Evolutionary conservation across 495 filamentous ascomycete genomes (phyloP).

Genomic region (Glonium stellatum): DNA sequence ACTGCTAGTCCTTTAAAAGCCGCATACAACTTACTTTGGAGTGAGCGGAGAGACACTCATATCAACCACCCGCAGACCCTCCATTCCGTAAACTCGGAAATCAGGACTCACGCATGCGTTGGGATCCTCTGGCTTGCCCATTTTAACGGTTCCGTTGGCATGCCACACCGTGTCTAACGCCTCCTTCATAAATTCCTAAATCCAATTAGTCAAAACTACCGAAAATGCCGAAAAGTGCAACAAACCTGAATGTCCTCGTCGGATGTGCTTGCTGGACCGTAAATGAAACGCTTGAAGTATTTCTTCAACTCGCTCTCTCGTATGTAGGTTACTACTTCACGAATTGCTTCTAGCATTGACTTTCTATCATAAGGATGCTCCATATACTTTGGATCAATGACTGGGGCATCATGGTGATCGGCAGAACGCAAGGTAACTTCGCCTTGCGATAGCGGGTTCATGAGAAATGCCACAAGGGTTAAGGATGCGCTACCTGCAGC

Average conservation of each 20-base stretch:
- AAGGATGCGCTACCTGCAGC: slow-evolving; percentile 13
- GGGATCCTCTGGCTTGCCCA: slow-evolving; percentile 29
- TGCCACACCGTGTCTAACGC: slow-evolving; percentile 17
- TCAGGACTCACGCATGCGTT: slow-evolving; percentile 29
- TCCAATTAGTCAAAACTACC: background rate
- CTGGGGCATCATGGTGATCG: slow-evolving; percentile 15
- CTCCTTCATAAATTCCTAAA: slow-evolving; percentile 10
- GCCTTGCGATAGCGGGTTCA: slow-evolving; percentile 20
- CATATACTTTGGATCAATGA: slow-evolving; percentile 20
- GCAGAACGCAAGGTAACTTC: slow-evolving; percentile 17
- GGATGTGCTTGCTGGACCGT: slow-evolving; percentile 42
- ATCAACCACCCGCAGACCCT: slow-evolving; percentile 25
- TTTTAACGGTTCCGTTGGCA: slow-evolving; percentile 15
- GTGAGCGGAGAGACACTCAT: slow-evolving; percentile 23
- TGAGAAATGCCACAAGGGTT: slow-evolving; percentile 14
- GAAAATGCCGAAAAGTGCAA: slow-evolving; percentile 26
- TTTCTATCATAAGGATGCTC: slow-evolving; percentile 51
- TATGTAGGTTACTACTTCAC: slow-evolving; percentile 42
- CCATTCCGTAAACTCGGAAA: slow-evolving; percentile 22
- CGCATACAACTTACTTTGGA: slow-evolving; percentile 11
- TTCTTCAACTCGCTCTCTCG: slow-evolving; percentile 42
- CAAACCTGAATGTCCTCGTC: slow-evolving; percentile 52
- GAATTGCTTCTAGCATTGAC: slow-evolving; percentile 47
- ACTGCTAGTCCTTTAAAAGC: slow-evolving; percentile 5
- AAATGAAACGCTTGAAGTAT: slow-evolving; percentile 39